phyloP scores from a whole-genome alignment of 225 moss, liverwort and hornwort genomes.

The Straminergon stramineum region DNA sequence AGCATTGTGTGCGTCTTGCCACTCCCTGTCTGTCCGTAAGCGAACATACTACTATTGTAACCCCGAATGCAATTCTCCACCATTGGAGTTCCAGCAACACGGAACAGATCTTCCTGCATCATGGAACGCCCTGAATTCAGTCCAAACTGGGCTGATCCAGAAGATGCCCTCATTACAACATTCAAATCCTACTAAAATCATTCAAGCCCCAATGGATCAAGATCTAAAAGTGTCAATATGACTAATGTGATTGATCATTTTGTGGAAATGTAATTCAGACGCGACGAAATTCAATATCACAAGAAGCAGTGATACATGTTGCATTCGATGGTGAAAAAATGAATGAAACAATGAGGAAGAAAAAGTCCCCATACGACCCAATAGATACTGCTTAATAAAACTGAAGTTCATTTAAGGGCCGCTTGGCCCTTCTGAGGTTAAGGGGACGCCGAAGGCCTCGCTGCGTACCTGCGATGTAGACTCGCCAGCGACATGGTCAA shows the following conservation, averaged over 20 bases:
- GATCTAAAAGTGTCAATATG: background rate
- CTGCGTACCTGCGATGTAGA: conserved; percentile 36
- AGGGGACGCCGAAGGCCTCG: background rate
- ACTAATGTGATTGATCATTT: too few species aligned
- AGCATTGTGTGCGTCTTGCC: conserved; percentile 66
- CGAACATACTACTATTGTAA: conserved; percentile 63
- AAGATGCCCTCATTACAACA: background rate
- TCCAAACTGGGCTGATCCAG: background rate
- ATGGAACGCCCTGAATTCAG: background rate
- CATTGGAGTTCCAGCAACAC: conserved; percentile 56
- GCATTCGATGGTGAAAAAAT: too few species aligned
- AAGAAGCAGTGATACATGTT: background rate
- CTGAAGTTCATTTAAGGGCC: too few species aligned
- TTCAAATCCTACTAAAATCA: background rate
- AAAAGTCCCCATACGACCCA: background rate
- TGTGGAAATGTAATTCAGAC: background rate
- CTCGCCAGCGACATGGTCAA: conserved; percentile 63
- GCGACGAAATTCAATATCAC: background rate
- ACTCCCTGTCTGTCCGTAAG: conserved; percentile 62
- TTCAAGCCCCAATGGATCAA: background rate
- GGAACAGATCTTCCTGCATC: conserved; percentile 52
- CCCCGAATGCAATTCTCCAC: conserved; percentile 64
- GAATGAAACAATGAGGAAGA: too few species aligned
- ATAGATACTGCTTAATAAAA: background rate
- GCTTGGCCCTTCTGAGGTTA: background rate